phyloP scores from a whole-genome alignment of 768 basidiomycete genomes.

The Boletus tomentosulus region DNA sequence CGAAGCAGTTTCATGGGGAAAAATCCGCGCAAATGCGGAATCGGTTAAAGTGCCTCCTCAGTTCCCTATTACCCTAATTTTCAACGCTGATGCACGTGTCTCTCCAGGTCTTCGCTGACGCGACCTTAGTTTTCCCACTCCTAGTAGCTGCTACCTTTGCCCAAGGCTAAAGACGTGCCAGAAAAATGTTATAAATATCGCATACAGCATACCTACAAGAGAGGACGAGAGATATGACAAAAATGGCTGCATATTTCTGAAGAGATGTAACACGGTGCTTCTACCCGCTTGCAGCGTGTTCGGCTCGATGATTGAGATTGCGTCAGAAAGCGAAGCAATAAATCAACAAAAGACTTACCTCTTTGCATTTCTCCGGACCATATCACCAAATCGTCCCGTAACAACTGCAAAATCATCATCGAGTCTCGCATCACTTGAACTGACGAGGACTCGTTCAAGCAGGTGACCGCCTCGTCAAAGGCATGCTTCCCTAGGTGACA shows the following conservation, averaged over 20 bases:
- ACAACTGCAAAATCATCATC: constrained; percentile 75
- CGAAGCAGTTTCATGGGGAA: constrained; percentile 98
- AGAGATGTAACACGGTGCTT: background rate
- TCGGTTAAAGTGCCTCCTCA: constrained; percentile 62
- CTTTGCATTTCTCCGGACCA: constrained; percentile 76
- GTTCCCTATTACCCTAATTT: background rate
- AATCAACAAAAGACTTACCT: constrained; percentile 23
- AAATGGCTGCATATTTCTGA: constrained; percentile 1
- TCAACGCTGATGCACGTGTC: constrained; percentile 3
- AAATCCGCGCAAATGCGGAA: constrained; percentile 84
- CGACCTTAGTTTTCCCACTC: constrained; percentile 93
- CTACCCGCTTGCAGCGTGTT: constrained; percentile 19
- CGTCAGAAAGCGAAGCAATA: constrained; percentile 10
- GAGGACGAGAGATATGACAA: background rate
- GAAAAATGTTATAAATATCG: constrained; percentile 9
- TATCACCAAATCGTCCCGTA: constrained; percentile 80
- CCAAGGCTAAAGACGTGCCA: constrained; percentile 27
- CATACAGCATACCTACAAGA: constrained; percentile 5
- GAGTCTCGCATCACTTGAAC: constrained; percentile 59
- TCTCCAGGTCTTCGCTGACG: constrained; percentile 81
- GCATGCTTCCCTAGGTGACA: constrained; percentile 90
- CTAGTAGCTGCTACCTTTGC: constrained; percentile 95
- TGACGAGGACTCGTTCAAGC: constrained; percentile 45
- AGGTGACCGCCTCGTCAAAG: constrained; percentile 83
- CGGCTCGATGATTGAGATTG: constrained; percentile 17